These are phyloP conservation scores for Fusarium sp. DNA, from an alignment of 2,329 filamentous ascomycete genomes.

Conservation along the genomic window DNA sequence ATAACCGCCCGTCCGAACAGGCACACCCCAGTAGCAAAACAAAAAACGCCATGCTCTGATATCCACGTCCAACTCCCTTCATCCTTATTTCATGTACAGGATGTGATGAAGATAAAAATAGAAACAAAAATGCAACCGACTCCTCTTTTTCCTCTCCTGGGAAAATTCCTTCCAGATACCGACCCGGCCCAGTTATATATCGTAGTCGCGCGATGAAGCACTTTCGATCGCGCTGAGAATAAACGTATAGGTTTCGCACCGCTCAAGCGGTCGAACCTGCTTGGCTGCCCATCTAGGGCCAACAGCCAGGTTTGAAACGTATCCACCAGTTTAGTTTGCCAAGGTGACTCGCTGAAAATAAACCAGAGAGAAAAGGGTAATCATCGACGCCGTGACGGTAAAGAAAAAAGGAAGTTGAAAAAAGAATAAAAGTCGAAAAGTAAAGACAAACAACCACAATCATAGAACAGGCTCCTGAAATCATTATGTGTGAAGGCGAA, in stretches of 20 bases:
- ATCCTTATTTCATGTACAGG: conserved; percentile 34
- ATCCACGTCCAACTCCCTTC: conserved; percentile 26
- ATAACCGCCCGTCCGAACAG: conserved; percentile 16
- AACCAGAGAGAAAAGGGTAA: conserved; percentile 27
- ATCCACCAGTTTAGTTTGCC: conserved; percentile 41
- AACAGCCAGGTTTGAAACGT: conserved; percentile 31
- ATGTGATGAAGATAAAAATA: background rate
- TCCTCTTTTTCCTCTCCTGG: conserved; percentile 38
- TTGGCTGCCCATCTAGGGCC: conserved; percentile 34
- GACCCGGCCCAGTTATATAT: conserved; percentile 42
- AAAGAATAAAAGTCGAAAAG: conserved; percentile 5
- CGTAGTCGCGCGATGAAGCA: conserved; percentile 44
- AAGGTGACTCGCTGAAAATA: conserved; percentile 39
- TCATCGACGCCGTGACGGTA: conserved; percentile 37
- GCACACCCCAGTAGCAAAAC: conserved; percentile 5
- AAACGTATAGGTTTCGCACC: conserved; percentile 44
- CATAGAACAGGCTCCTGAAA: conserved; percentile 33
- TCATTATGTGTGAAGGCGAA: conserved; percentile 40
- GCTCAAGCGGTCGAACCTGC: conserved; percentile 21
- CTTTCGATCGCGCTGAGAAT: conserved; percentile 46
- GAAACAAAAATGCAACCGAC: conserved; percentile 30
- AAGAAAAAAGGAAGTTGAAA: conserved; percentile 28
- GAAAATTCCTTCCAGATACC: conserved; percentile 24
- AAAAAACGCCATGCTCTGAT: conserved; percentile 38
- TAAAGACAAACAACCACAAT: conserved; percentile 25